These are phyloP conservation scores for Colletotrichum lentis DNA, from an alignment of 2,329 filamentous ascomycete species.

Conservation along the genomic window DNA sequence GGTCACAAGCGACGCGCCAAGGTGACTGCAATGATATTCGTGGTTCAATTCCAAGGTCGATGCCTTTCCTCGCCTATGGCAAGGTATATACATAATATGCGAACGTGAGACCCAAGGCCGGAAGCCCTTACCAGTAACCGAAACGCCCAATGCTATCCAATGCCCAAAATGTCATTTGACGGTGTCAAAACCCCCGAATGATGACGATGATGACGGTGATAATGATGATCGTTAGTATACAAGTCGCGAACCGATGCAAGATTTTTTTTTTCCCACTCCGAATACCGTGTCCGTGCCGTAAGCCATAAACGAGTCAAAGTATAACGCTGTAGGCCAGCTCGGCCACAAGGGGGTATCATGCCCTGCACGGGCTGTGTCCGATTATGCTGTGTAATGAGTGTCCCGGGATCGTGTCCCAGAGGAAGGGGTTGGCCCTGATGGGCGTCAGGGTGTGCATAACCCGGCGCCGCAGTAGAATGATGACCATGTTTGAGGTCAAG, in stretches of 20 bases:
- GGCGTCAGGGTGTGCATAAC: neutral
- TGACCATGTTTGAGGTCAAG: constrained; percentile 1
- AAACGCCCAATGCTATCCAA: constrained; percentile 35
- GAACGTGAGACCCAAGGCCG: constrained; percentile 17
- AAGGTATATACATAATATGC: constrained; percentile 31
- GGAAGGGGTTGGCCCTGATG: neutral
- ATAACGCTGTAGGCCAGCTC: constrained; percentile 36
- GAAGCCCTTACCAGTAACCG: constrained; percentile 18
- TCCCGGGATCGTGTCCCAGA: constrained; percentile 10
- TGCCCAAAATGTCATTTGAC: constrained; percentile 33
- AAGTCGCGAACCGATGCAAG: constrained; percentile 36
- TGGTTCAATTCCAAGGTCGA: constrained; percentile 29
- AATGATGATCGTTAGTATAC: constrained; percentile 36
- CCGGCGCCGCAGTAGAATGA: neutral
- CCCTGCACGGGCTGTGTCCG: constrained; percentile 34
- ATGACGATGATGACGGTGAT: constrained; percentile 33
- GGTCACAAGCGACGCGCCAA: neutral
- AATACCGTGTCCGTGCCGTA: constrained; percentile 35
- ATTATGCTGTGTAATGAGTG: constrained; percentile 33
- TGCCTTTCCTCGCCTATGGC: constrained; percentile 5
- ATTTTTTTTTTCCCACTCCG: constrained; percentile 36
- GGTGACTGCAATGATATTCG: constrained; percentile 11
- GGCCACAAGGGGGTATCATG: constrained; percentile 37
- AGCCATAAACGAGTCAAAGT: constrained; percentile 34
- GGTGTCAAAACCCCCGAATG: constrained; percentile 29